phyloP scores from a whole-genome alignment of 2,329 filamentous ascomycete species.

The Alternaria sp. region DNA sequence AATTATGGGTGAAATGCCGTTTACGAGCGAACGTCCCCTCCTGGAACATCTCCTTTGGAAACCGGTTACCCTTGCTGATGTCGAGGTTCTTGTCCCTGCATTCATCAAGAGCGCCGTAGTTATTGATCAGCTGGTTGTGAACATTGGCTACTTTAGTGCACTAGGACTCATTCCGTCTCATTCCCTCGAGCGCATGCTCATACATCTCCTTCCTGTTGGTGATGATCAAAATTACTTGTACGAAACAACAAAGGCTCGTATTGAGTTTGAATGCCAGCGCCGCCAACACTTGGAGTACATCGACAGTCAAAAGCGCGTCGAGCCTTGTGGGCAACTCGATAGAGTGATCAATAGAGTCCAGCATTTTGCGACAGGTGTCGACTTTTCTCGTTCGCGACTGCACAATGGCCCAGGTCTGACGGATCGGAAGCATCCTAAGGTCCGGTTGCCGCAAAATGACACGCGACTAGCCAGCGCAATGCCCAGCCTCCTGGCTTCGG shows the following conservation, averaged over 20 bases:
- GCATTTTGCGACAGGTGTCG: background rate
- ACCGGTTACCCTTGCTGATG: constrained; percentile 3
- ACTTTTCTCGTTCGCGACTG: background rate
- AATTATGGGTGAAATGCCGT: background rate
- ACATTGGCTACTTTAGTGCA: constrained; percentile 8
- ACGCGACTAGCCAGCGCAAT: background rate
- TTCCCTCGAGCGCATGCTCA: constrained; percentile 6
- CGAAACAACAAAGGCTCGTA: background rate
- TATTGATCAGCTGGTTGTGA: constrained; percentile 10
- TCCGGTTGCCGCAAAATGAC: constrained; percentile 1
- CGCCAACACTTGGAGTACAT: background rate
- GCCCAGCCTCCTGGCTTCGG: too few relatives aligned
- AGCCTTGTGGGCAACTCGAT: background rate
- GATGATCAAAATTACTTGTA: constrained; percentile 3
- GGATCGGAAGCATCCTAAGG: background rate
- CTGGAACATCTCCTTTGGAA: constrained; percentile 3
- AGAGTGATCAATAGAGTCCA: background rate
- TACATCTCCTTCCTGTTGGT: constrained; percentile 3
- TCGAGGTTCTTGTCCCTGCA: constrained; percentile 9
- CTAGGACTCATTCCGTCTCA: constrained; percentile 1
- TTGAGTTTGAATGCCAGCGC: background rate
- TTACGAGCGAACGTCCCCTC: background rate
- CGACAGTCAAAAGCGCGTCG: background rate
- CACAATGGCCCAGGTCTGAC: background rate
- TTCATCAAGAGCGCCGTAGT: background rate